Conservation (phyloP, 2,329 filamentous ascomycete genomes). For the Nothophoma quercina region DNA sequence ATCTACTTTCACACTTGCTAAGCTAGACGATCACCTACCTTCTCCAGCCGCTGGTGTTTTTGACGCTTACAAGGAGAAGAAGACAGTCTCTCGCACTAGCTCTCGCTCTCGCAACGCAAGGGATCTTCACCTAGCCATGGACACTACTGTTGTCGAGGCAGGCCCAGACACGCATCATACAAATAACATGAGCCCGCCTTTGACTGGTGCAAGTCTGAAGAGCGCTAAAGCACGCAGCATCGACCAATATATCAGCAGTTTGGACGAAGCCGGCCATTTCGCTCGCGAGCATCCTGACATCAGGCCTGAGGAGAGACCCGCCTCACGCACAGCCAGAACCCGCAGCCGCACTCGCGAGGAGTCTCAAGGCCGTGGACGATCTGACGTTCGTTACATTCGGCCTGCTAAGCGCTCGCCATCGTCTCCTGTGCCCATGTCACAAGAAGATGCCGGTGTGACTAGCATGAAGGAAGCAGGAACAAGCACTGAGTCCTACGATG, state of each 20-base stretch:
- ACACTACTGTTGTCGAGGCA: constrained; percentile 53
- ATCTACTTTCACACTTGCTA: constrained; percentile 43
- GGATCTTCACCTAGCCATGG: constrained; percentile 63
- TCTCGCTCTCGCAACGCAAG: constrained; percentile 81
- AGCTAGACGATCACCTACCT: constrained; percentile 58
- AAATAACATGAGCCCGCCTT: constrained; percentile 60
- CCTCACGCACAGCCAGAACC: constrained; percentile 55
- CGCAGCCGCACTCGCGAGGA: constrained; percentile 61
- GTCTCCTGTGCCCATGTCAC: constrained; percentile 93
- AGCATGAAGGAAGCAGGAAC: constrained; percentile 51
- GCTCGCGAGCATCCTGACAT: constrained; percentile 48
- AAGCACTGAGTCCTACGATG: constrained; percentile 57
- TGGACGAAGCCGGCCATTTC: constrained; percentile 77
- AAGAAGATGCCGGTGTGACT: constrained; percentile 71
- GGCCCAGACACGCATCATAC: constrained; percentile 51
- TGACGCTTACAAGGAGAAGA: constrained; percentile 68
- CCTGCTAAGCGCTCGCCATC: constrained; percentile 86
- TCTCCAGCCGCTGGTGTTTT: constrained; percentile 73
- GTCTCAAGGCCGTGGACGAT: constrained; percentile 76
- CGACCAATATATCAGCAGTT: constrained; percentile 85
- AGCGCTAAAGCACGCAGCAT: constrained; percentile 71
- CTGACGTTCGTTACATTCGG: constrained; percentile 71
- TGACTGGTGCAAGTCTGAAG: constrained; percentile 59
- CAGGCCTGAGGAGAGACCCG: constrained; percentile 55
- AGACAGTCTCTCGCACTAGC: constrained; percentile 69